phyloP scores from a whole-genome alignment of 768 basidiomycete species.

The Collybia nuda region DNA sequence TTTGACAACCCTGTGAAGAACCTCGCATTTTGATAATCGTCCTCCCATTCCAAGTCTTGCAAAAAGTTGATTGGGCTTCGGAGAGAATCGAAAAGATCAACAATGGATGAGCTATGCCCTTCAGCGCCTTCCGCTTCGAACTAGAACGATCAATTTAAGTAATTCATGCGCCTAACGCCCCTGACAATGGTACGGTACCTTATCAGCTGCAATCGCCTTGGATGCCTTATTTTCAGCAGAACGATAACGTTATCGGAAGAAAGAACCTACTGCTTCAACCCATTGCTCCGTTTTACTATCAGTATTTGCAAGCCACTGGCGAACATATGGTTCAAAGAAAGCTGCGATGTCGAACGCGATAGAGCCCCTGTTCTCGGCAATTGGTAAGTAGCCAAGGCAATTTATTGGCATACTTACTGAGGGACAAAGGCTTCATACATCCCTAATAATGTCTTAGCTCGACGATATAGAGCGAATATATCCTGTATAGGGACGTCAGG shows the following conservation, averaged over 20 bases:
- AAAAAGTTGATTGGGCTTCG: slow-evolving; percentile 88
- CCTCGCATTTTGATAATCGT: slow-evolving; percentile 82
- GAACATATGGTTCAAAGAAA: slow-evolving; percentile 88
- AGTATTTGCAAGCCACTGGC: slow-evolving; percentile 86
- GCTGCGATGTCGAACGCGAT: slow-evolving; percentile 67
- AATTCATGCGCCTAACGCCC: background rate
- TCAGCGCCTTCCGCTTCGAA: slow-evolving; percentile 78
- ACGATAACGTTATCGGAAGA: background rate
- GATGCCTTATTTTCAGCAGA: slow-evolving; percentile 3
- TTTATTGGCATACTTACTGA: slow-evolving; percentile 46
- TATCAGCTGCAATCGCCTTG: slow-evolving; percentile 73
- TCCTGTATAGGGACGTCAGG: slow-evolving; percentile 90
- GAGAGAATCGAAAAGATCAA: slow-evolving; percentile 93
- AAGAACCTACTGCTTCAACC: slow-evolving; percentile 79
- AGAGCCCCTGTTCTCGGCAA: slow-evolving; percentile 39
- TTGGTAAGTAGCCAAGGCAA: slow-evolving; percentile 1
- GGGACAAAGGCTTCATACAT: slow-evolving; percentile 84
- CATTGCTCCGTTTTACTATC: slow-evolving; percentile 90
- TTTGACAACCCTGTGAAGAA: slow-evolving; percentile 90
- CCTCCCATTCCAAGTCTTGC: slow-evolving; percentile 89
- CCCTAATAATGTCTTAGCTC: slow-evolving; percentile 69
- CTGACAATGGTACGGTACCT: slow-evolving; percentile 28
- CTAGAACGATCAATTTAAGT: slow-evolving; percentile 27
- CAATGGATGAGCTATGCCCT: slow-evolving; percentile 95
- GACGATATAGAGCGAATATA: slow-evolving; percentile 82